Evolutionary conservation across 768 basidiomycete genomes (phyloP).

Genomic region (Lepiota venenata): DNA sequence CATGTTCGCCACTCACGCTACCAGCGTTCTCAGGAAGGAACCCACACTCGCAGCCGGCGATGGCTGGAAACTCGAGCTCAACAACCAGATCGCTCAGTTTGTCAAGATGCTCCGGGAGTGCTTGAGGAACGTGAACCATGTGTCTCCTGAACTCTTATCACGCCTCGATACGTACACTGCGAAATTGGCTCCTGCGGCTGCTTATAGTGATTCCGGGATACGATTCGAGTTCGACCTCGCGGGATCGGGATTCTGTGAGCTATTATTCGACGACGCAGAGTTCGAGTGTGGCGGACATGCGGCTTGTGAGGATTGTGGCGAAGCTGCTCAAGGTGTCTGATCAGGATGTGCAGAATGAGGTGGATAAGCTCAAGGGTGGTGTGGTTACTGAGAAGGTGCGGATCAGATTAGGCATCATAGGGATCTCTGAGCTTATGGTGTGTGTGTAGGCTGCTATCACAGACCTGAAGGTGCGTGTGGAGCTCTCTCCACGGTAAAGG

Average conservation of each 20-base stretch:
- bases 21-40: constrained; percentile 85
- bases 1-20: constrained; percentile 92
- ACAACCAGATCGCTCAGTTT: constrained; percentile 89
- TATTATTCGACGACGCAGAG: constrained; percentile 19
- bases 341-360: constrained; percentile 65
- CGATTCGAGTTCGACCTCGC: constrained; percentile 56
- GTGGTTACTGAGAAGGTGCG: constrained; percentile 75
- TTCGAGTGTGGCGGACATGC: constrained; percentile 69
- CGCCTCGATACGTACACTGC: constrained; percentile 82
- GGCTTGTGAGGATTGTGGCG: constrained; percentile 66
- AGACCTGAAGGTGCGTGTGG: constrained; percentile 70
- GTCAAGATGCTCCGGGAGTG: constrained; percentile 83
- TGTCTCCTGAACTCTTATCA: constrained; percentile 77
- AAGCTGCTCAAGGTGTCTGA: constrained; percentile 73
- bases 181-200: constrained; percentile 66
- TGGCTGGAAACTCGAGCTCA: constrained; percentile 90
- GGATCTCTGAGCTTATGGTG: not conserved
- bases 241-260: constrained; percentile 50
- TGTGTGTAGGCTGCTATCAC: constrained; percentile 67
- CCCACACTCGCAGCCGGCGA: constrained; percentile 71
- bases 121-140: constrained; percentile 67
- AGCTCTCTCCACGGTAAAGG: not conserved
- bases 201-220: constrained; percentile 64
- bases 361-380: constrained; percentile 58
- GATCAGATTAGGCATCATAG: not conserved